A percentile compares a stretch with the other conserved stretches of the same genome.
These are phyloP conservation scores for Mortierella sp. DNA, from an alignment of 371 early-diverging fungal genomes.

Conservation along the genomic window DNA sequence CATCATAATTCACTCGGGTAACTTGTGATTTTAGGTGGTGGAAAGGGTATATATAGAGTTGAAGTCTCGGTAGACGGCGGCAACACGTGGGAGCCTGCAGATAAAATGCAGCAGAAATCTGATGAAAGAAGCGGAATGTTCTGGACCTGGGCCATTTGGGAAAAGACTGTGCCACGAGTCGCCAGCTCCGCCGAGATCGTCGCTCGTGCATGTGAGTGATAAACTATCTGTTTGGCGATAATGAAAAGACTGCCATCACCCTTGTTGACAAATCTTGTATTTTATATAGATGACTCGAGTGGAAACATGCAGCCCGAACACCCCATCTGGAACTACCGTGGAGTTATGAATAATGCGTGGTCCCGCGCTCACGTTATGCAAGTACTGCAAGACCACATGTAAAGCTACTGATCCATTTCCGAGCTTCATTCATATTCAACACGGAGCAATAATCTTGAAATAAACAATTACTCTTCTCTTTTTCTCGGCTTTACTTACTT, in stretches of 20 bases:
- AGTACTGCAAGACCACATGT: constrained; percentile 11
- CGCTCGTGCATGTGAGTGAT: constrained; percentile 76
- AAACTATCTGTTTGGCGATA: neutral
- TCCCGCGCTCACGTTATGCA: constrained; percentile 45
- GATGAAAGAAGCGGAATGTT: constrained; percentile 57
- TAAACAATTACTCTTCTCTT: too few relatives aligned
- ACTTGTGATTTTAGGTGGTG: constrained; percentile 56
- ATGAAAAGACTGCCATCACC: neutral
- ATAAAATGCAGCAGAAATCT: constrained; percentile 43
- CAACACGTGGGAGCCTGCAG: constrained; percentile 81
- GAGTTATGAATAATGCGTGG: constrained; percentile 88
- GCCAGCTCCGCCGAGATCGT: constrained; percentile 61
- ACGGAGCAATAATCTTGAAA: too few relatives aligned
- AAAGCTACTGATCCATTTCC: neutral
- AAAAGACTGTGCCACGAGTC: constrained; percentile 61
- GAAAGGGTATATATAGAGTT: constrained; percentile 77
- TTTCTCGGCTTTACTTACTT: neutral
- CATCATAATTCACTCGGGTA: neutral
- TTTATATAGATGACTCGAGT: constrained; percentile 70
- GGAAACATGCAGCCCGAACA: constrained; percentile 85
- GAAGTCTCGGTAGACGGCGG: constrained; percentile 90
- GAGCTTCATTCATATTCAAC: too few relatives aligned
- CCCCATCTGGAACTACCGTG: constrained; percentile 87
- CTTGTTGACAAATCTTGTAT: neutral
- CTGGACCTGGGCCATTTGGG: constrained; percentile 89